These are phyloP conservation scores for Waltiozyma solani DNA, from an alignment of 1,139 yeast genomes.

Conservation along the genomic window DNA sequence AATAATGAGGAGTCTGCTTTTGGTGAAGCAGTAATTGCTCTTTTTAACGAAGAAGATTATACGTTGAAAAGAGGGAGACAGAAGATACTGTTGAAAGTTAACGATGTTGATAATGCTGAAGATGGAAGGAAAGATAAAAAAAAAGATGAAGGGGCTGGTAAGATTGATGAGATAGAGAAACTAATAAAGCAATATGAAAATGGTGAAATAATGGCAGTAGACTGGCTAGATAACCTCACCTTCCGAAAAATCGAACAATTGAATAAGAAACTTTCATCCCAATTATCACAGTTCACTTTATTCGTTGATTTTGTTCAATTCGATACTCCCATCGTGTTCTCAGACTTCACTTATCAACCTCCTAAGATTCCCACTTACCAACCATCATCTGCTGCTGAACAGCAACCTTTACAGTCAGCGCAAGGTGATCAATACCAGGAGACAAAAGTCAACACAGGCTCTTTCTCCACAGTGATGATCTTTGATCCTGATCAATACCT, in stretches of 20 bases:
- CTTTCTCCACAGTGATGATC: conserved; percentile 33
- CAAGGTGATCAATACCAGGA: background rate
- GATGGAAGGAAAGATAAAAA: conserved; percentile 17
- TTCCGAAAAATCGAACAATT: conserved; percentile 45
- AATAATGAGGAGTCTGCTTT: conserved; percentile 39
- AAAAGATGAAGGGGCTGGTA: conserved; percentile 20
- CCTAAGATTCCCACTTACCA: conserved; percentile 18
- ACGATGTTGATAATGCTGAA: conserved; percentile 14
- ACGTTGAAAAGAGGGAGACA: conserved; percentile 51
- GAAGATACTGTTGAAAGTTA: conserved; percentile 31
- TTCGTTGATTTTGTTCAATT: conserved; percentile 67
- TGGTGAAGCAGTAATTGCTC: conserved; percentile 48
- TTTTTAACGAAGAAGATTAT: conserved; percentile 44
- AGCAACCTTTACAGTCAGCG: conserved; percentile 3
- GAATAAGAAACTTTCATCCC: conserved; percentile 22
- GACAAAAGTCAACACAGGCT: conserved; percentile 23
- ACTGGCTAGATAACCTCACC: conserved; percentile 72
- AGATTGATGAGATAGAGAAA: conserved; percentile 36
- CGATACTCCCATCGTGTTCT: conserved; percentile 73
- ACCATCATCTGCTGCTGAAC: conserved; percentile 8
- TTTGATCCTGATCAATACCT: conserved; percentile 58
- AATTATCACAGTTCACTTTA: conserved; percentile 31
- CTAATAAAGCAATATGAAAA: conserved; percentile 55
- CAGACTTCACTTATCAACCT: conserved; percentile 33
- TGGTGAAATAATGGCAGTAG: conserved; percentile 50